Evolutionary conservation across 1,284 basidiomycete genomes (phyloP).

Genomic region (Cystobasidium sp.): DNA sequence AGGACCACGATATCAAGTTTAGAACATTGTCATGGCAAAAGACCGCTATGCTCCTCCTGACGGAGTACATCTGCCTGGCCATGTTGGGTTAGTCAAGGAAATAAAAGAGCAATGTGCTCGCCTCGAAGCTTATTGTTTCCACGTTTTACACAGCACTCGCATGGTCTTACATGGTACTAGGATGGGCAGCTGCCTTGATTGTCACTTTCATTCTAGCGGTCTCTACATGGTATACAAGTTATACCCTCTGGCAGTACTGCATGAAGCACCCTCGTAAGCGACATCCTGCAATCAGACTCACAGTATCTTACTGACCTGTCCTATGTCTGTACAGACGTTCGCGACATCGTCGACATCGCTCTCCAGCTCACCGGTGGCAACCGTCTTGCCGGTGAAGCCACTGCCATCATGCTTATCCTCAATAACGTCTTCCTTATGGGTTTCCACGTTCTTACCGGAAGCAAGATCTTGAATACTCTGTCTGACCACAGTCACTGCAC

Average conservation of each 20-base stretch:
- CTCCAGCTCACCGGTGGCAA: slow-evolving; percentile 43
- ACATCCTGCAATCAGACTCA: not conserved
- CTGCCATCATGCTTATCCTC: slow-evolving; percentile 45
- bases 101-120: not conserved
- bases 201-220: slow-evolving; percentile 36
- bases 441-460: slow-evolving; percentile 49
- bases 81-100: slow-evolving; percentile 34
- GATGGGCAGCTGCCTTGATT: slow-evolving; percentile 42
- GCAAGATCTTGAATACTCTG: slow-evolving; percentile 55
- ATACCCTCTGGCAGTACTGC: slow-evolving; percentile 40
- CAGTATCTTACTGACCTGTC: not conserved
- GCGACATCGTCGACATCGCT: slow-evolving; percentile 45
- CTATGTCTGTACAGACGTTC: slow-evolving; percentile 23
- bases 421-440: slow-evolving; percentile 47
- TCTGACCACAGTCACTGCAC: slow-evolving; percentile 55
- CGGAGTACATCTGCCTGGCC: slow-evolving; percentile 44
- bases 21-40: slow-evolving; percentile 44
- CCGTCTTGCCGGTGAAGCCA: slow-evolving; percentile 41
- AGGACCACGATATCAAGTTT: slow-evolving; percentile 46
- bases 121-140: not conserved
- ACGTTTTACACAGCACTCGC: slow-evolving; percentile 30
- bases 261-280: slow-evolving; percentile 29
- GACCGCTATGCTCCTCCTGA: slow-evolving; percentile 32
- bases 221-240: slow-evolving; percentile 42
- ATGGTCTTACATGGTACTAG: slow-evolving; percentile 45